A percentile compares a stretch with the other conserved stretches of the same genome.
phyloP scores from a whole-genome alignment of 2,329 filamentous ascomycete species.

The Alternaria rosae region DNA sequence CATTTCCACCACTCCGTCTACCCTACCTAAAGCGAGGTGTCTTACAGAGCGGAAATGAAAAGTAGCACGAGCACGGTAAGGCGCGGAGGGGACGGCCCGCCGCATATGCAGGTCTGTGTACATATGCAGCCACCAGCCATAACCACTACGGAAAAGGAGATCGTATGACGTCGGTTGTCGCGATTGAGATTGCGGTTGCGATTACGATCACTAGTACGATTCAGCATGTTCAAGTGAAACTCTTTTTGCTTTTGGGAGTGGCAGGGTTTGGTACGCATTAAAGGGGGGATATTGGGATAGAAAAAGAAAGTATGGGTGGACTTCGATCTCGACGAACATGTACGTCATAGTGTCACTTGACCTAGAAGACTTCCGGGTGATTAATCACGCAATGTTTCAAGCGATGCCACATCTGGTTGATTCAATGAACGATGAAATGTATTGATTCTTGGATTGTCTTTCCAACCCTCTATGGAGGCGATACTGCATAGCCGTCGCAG shows the following conservation, averaged over 20 bases:
- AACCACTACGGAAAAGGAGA: not conserved
- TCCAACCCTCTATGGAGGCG: not conserved
- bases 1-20: not conserved
- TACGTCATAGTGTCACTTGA: not conserved
- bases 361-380: not conserved
- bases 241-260: not conserved
- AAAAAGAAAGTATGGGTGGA: not conserved
- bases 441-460: not conserved
- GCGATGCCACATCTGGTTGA: not conserved
- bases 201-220: not conserved
- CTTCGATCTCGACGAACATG: not conserved
- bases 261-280: not conserved
- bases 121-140: not conserved
- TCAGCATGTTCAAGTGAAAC: not conserved
- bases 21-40: not conserved
- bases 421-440: not conserved
- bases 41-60: not conserved
- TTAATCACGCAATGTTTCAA: not conserved
- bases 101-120: not conserved
- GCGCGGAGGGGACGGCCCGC: not conserved
- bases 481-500: not conserved
- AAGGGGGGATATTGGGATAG: not conserved
- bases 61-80: not conserved
- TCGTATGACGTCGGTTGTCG: not conserved
- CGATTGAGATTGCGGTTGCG: not conserved